Evolutionary conservation across 371 early-diverging fungal species (phyloP).

Genomic region (Mucor plumbeus): DNA sequence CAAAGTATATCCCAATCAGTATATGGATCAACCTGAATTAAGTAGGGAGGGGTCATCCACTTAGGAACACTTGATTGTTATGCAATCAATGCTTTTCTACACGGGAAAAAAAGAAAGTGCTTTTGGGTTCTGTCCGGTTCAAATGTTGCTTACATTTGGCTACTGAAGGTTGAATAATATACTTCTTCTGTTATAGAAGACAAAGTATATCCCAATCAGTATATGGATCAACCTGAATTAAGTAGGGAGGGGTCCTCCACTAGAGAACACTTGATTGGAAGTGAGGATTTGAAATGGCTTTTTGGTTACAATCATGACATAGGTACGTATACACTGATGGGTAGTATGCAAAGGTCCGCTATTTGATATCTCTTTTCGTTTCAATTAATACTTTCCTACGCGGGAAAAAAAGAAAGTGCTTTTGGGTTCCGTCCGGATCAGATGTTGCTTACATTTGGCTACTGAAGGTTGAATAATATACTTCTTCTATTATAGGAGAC

Average conservation of each 20-base stretch:
- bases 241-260: not conserved
- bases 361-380: too few relatives aligned
- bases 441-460: slow-evolving; percentile 8
- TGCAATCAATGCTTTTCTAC: slow-evolving; percentile 3
- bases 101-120: slow-evolving; percentile 6
- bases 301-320: too few relatives aligned
- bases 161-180: slow-evolving; percentile 5
- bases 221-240: slow-evolving; percentile 7
- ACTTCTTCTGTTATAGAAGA: not conserved
- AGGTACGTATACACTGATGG: too few relatives aligned
- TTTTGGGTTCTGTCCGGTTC: slow-evolving; percentile 4
- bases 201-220: slow-evolving; percentile 7
- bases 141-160: slow-evolving; percentile 8
- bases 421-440: too few relatives aligned
- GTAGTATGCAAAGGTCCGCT: too few relatives aligned
- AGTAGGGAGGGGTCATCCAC: not conserved
- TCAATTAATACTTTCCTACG: too few relatives aligned
- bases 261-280: too few relatives aligned
- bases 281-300: too few relatives aligned
- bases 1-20: slow-evolving; percentile 8
- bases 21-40: slow-evolving; percentile 6
- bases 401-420: too few relatives aligned
- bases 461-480: slow-evolving; percentile 6
- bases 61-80: too few relatives aligned
- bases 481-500: not conserved